Conservation (phyloP, 169 alveolate genomes). For the Plasmodium ovale region DNA sequence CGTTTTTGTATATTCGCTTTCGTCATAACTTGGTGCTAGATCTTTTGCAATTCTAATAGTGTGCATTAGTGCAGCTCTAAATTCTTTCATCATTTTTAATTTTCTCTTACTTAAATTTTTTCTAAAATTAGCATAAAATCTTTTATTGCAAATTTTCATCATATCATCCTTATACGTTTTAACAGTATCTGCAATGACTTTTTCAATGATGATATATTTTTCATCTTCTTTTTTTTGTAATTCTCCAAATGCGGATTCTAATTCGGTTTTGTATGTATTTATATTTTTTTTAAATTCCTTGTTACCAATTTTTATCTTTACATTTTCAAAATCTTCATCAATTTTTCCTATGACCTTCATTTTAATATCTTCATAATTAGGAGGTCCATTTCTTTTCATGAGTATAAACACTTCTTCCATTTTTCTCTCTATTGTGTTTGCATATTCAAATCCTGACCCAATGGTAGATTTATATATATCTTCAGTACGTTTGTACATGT, state of each 20-base stretch:
- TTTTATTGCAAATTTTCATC: not conserved
- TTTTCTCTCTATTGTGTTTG: not conserved
- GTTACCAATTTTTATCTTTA: constrained; percentile 1
- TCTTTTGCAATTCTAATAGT: constrained; percentile 33
- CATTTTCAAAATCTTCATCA: not conserved
- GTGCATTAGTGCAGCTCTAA: constrained; percentile 12
- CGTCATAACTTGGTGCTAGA: constrained; percentile 36
- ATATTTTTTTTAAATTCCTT: constrained; percentile 31
- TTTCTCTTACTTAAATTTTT: constrained; percentile 6
- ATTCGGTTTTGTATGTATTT: constrained; percentile 5
- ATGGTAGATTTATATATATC: not conserved
- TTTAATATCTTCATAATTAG: constrained; percentile 14
- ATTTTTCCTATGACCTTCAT: not conserved
- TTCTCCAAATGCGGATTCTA: not conserved
- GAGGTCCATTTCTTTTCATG: not conserved
- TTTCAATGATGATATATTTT: constrained; percentile 3
- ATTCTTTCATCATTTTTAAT: constrained; percentile 5
- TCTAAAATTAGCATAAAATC: constrained; percentile 48
- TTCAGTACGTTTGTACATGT: not conserved
- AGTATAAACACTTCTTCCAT: not conserved
- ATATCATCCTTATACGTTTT: constrained; percentile 4
- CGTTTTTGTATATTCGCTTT: not conserved
- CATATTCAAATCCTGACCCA: not conserved
- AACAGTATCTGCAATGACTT: not conserved
- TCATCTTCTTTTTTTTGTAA: constrained; percentile 17